phyloP scores from a whole-genome alignment of 805 yeast species.

The Helenozyma rhizophorensis region DNA sequence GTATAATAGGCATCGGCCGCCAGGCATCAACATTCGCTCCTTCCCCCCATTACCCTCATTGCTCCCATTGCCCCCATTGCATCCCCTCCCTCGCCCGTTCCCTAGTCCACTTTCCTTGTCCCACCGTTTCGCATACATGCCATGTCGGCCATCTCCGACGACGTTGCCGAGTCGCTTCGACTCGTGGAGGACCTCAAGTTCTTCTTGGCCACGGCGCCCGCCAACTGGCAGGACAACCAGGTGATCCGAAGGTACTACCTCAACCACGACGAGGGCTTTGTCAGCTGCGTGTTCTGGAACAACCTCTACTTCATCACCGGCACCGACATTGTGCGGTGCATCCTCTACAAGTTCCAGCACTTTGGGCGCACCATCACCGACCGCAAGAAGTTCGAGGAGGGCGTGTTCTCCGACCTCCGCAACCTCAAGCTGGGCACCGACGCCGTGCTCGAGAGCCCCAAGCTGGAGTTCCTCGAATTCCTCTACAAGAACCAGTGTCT shows the following conservation, averaged over 20 bases:
- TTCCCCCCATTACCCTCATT: too few species aligned
- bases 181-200: conserved; percentile 75
- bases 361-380: conserved; percentile 84
- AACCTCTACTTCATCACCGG: conserved; percentile 88
- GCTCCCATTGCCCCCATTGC: conserved; percentile 1
- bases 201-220: conserved; percentile 90
- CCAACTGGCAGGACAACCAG: conserved; percentile 87
- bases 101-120: background rate
- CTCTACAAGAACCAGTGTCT: conserved; percentile 82
- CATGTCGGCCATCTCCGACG: conserved; percentile 13
- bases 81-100: background rate
- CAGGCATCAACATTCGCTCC: too few species aligned
- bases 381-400: conserved; percentile 94
- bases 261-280: conserved; percentile 86
- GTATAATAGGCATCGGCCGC: too few species aligned
- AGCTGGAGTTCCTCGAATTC: conserved; percentile 78
- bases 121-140: background rate
- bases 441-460: conserved; percentile 84
- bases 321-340: conserved; percentile 91
- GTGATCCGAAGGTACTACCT: conserved; percentile 80
- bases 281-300: conserved; percentile 91
- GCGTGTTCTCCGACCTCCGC: conserved; percentile 87
- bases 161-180: conserved; percentile 46
- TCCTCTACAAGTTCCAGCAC: conserved; percentile 81
- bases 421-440: conserved; percentile 80